A percentile compares a stretch with the other conserved stretches of the same genome.
phyloP scores from a whole-genome alignment of 306 rosid genomes.

The Cicer arietinum region DNA sequence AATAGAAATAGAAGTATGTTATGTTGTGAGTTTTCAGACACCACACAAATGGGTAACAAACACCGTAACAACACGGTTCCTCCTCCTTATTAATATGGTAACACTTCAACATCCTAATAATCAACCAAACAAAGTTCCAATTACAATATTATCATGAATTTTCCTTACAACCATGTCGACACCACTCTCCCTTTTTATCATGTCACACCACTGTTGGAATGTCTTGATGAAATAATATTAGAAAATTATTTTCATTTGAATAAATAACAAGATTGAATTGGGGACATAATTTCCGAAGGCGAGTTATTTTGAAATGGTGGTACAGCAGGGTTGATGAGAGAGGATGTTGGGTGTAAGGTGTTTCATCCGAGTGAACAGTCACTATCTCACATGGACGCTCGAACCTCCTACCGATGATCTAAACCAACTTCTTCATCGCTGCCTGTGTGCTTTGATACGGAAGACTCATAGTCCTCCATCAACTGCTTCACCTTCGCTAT shows the following conservation, averaged over 20 bases:
- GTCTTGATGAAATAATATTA: neutral
- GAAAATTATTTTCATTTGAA: neutral
- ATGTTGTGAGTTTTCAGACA: neutral
- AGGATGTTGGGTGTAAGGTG: conserved; percentile 31
- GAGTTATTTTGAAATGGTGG: conserved; percentile 77
- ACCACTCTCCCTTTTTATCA: conserved; percentile 66
- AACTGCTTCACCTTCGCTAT: conserved; percentile 57
- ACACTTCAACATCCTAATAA: conserved; percentile 7
- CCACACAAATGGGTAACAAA: conserved; percentile 69
- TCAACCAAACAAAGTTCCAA: conserved; percentile 26
- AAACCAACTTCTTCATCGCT: no score
- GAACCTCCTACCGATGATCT: conserved; percentile 66
- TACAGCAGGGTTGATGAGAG: conserved; percentile 63
- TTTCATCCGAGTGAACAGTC: conserved; percentile 70
- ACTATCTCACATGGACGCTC: conserved; percentile 69
- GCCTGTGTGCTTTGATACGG: no score
- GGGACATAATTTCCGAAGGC: conserved; percentile 73
- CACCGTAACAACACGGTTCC: conserved; percentile 40
- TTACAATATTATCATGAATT: conserved; percentile 30
- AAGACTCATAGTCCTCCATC: neutral
- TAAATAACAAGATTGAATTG: conserved; percentile 29
- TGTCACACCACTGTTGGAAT: conserved; percentile 61
- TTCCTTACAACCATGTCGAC: conserved; percentile 78
- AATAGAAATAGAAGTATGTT: no score
- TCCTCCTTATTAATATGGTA: conserved; percentile 47